phyloP scores from a whole-genome alignment of 2,329 filamentous ascomycete species.

The Neopestalotiopsis sp. region DNA sequence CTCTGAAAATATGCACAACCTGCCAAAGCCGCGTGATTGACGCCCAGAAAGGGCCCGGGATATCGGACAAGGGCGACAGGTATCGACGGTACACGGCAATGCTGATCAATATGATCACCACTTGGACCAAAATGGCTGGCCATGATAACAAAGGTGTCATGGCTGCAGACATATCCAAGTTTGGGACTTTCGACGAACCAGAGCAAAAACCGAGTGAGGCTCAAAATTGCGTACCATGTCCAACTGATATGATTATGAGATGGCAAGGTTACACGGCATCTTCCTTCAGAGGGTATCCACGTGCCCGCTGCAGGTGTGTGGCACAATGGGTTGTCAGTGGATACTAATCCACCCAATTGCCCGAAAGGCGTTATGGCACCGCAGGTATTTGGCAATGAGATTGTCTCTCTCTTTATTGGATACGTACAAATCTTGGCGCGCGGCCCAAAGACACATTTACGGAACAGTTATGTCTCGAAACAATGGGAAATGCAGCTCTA shows the following conservation, averaged over 20 bases:
- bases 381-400: not conserved
- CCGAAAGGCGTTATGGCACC: not conserved
- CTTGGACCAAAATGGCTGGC: conserved; percentile 23
- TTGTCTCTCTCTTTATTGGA: not conserved
- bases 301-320: not conserved
- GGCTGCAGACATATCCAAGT: not conserved
- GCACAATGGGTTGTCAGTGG: not conserved
- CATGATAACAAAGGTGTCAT: not conserved
- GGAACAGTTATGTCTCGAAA: not conserved
- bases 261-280: not conserved
- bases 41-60: conserved; percentile 21
- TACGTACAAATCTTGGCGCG: not conserved
- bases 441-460: not conserved
- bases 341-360: not conserved
- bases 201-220: not conserved
- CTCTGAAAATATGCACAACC: conserved; percentile 18
- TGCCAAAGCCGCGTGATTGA: conserved; percentile 23
- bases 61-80: conserved; percentile 16
- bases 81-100: conserved; percentile 19
- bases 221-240: not conserved
- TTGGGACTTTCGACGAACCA: no score
- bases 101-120: conserved; percentile 42
- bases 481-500: not conserved
- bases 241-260: not conserved
- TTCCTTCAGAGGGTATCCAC: not conserved